Evolutionary conservation across 345 rosid genomes (phyloP).

Genomic region (Brassica napus): DNA sequence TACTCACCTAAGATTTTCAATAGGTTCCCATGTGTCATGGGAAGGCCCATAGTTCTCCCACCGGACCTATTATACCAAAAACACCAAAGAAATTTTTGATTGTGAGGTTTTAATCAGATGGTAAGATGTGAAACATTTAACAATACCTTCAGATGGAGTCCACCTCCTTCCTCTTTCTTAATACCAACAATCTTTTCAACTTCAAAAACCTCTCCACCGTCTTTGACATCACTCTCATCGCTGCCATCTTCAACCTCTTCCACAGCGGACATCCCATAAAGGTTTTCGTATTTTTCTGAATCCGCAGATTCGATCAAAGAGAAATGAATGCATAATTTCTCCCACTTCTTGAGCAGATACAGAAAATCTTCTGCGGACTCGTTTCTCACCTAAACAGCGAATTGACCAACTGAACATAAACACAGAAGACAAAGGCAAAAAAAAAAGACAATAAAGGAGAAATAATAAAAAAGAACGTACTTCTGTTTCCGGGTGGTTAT

Average conservation of each 20-base stretch:
- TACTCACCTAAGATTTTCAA: conserved; percentile 55
- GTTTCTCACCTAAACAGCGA: conserved; percentile 60
- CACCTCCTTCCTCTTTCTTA: conserved; percentile 29
- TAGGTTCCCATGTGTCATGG: conserved; percentile 71
- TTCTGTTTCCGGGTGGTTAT: conserved; percentile 65
- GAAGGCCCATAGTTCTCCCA: conserved; percentile 63
- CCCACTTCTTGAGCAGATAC: conserved; percentile 60
- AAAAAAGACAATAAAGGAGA: background rate
- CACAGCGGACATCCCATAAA: conserved; percentile 26
- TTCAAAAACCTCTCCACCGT: conserved; percentile 51
- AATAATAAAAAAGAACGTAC: conserved; percentile 29
- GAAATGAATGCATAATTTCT: conserved; percentile 52
- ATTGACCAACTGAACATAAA: background rate
- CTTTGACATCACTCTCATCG: conserved; percentile 34
- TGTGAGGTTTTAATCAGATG: background rate
- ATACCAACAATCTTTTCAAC: conserved; percentile 54
- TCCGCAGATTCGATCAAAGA: conserved; percentile 37
- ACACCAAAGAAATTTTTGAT: background rate
- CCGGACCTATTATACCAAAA: conserved; percentile 48
- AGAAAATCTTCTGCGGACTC: conserved; percentile 65
- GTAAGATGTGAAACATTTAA: background rate
- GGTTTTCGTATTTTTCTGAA: conserved; percentile 23
- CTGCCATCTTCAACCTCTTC: conserved; percentile 34
- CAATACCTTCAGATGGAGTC: conserved; percentile 60
- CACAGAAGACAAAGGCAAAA: background rate